Conservation (phyloP, 805 yeast species). For the Komagataella populi region DNA sequence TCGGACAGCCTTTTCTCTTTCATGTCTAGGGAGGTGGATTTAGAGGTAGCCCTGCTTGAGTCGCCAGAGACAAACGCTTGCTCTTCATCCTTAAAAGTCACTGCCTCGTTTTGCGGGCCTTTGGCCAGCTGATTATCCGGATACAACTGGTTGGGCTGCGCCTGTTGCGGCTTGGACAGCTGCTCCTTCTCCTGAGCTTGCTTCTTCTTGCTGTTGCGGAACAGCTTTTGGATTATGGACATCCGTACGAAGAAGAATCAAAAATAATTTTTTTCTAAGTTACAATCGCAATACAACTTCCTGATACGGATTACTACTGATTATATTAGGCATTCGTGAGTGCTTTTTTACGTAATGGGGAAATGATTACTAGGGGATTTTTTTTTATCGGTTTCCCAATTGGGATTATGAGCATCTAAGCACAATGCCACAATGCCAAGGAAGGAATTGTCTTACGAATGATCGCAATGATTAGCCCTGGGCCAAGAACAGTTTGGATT, state of each 20-base stretch:
- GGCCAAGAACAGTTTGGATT: background rate
- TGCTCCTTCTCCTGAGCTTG: background rate
- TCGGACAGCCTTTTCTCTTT: background rate
- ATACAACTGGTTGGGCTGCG: background rate
- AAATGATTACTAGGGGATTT: background rate
- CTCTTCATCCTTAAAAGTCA: background rate
- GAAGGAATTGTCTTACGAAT: background rate
- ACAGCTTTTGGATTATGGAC: background rate
- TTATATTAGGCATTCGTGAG: background rate
- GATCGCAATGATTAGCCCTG: background rate
- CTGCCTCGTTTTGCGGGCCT: background rate
- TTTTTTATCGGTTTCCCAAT: background rate
- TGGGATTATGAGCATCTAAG: background rate
- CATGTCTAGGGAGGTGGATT: background rate
- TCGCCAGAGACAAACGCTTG: background rate
- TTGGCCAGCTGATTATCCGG: background rate
- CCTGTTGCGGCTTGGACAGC: background rate
- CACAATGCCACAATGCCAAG: background rate
- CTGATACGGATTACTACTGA: background rate
- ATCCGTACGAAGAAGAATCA: background rate
- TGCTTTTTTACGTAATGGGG: background rate
- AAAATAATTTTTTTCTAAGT: background rate
- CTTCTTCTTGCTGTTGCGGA: background rate
- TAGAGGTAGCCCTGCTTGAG: background rate
- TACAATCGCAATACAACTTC: background rate